phyloP scores from a whole-genome alignment of 768 basidiomycete species.

The Boletus pseudopeckii region DNA sequence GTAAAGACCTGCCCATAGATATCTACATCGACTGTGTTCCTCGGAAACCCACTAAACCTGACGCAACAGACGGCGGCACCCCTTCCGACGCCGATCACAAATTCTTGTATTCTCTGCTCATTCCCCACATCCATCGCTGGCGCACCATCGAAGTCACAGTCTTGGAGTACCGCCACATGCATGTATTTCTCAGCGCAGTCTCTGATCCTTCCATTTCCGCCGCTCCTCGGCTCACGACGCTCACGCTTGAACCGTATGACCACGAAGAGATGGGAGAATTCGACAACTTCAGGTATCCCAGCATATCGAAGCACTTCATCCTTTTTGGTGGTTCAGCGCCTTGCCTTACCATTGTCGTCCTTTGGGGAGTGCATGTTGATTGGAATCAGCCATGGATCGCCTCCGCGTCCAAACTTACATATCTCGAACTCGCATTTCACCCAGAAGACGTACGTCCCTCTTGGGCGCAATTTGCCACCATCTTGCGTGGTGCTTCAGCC shows the following conservation, averaged over 20 bases:
- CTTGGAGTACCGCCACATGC: constrained; percentile 45
- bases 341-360: constrained; percentile 41
- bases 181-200: constrained; percentile 40
- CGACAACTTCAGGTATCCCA: constrained; percentile 13
- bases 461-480: constrained; percentile 48
- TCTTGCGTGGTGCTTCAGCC: constrained; percentile 51
- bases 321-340: constrained; percentile 57
- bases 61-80: constrained; percentile 23
- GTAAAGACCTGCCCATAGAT: constrained; percentile 51
- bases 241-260: constrained; percentile 43
- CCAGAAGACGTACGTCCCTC: constrained; percentile 59
- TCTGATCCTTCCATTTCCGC: constrained; percentile 35
- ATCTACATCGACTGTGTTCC: constrained; percentile 47
- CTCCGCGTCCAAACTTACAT: constrained; percentile 33
- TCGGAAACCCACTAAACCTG: constrained; percentile 21
- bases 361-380: constrained; percentile 71
- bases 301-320: constrained; percentile 38
- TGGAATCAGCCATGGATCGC: constrained; percentile 48
- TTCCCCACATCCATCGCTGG: constrained; percentile 56
- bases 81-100: constrained; percentile 22
- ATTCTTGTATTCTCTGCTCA: constrained; percentile 35
- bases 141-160: constrained; percentile 46
- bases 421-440: constrained; percentile 63
- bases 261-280: constrained; percentile 45
- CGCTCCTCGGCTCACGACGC: constrained; percentile 52